Conservation (phyloP, 768 basidiomycete species). For the Mycena sanguinolenta region DNA sequence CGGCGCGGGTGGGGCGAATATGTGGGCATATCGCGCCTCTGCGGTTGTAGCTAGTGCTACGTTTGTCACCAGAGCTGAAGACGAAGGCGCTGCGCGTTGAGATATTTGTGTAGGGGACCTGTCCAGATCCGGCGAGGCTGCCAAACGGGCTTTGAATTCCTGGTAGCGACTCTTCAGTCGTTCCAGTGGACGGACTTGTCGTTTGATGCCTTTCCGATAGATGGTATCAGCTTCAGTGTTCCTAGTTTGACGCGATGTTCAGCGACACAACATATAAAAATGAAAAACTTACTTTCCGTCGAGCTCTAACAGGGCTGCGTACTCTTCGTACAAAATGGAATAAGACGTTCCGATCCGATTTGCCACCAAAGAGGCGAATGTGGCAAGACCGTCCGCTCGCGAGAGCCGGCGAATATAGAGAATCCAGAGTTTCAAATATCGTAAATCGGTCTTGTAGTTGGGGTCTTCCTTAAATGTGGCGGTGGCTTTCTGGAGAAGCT, state of each 20-base stretch:
- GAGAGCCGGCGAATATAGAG: slow-evolving; percentile 88
- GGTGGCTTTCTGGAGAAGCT: slow-evolving; percentile 88
- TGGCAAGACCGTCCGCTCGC: slow-evolving; percentile 72
- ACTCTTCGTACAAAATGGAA: slow-evolving; percentile 91
- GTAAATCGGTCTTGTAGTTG: slow-evolving; percentile 88
- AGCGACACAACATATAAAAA: slow-evolving; percentile 5
- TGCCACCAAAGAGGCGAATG: slow-evolving; percentile 81
- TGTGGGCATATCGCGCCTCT: slow-evolving; percentile 74
- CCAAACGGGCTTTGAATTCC: slow-evolving; percentile 79
- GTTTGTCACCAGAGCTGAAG: slow-evolving; percentile 47
- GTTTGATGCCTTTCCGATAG: slow-evolving; percentile 85
- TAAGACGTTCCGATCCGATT: slow-evolving; percentile 83
- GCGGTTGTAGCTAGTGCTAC: slow-evolving; percentile 53
- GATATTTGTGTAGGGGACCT: too few relatives aligned
- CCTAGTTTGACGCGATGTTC: slow-evolving; percentile 54
- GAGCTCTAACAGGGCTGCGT: slow-evolving; percentile 83
- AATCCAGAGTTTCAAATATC: slow-evolving; percentile 94
- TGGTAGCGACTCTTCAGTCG: slow-evolving; percentile 85
- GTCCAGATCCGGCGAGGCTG: slow-evolving; percentile 47
- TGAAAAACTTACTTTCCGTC: slow-evolving; percentile 75
- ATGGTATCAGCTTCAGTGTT: slow-evolving; percentile 83
- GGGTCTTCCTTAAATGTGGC: slow-evolving; percentile 84
- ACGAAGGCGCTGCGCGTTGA: slow-evolving; percentile 44
- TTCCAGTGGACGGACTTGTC: slow-evolving; percentile 85
- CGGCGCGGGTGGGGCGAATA: slow-evolving; percentile 77